Conservation (phyloP, 2,329 filamentous ascomycete genomes). For the Colletotrichum noveboracense region DNA sequence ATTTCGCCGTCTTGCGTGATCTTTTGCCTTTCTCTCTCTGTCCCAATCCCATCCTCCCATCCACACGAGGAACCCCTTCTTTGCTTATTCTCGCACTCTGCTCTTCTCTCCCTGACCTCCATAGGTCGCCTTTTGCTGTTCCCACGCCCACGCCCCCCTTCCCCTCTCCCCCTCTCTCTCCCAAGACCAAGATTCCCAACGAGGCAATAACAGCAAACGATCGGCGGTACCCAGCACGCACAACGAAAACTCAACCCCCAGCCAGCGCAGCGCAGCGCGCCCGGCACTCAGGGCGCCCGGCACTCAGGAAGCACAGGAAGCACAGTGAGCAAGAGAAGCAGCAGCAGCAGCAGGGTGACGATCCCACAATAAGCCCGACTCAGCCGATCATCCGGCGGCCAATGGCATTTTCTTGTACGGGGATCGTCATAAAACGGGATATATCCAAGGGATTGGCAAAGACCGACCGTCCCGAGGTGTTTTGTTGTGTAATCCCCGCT, state of each 20-base stretch:
- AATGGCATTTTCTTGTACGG: background rate
- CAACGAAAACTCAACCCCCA: background rate
- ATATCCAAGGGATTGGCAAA: background rate
- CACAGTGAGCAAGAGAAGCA: background rate
- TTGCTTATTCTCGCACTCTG: background rate
- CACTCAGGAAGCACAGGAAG: background rate
- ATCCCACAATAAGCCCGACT: slow-evolving; percentile 20
- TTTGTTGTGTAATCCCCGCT: background rate
- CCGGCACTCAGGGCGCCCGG: slow-evolving; percentile 4
- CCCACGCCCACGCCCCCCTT: background rate
- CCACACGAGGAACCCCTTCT: background rate
- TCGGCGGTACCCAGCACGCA: slow-evolving; percentile 12
- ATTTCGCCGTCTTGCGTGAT: background rate
- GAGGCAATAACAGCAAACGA: slow-evolving; percentile 3
- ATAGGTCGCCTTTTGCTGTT: background rate
- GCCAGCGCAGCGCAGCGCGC: background rate
- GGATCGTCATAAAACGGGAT: slow-evolving; percentile 8
- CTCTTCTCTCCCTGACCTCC: background rate
- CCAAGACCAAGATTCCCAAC: background rate
- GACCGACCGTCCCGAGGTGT: background rate
- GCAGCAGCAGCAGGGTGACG: background rate
- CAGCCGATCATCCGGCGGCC: slow-evolving; percentile 6
- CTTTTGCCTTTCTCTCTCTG: background rate
- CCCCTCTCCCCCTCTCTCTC: background rate
- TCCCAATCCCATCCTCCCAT: background rate